Base-by-base conservation (phyloP, 805 yeast species). In the Candida corydali region DNA sequence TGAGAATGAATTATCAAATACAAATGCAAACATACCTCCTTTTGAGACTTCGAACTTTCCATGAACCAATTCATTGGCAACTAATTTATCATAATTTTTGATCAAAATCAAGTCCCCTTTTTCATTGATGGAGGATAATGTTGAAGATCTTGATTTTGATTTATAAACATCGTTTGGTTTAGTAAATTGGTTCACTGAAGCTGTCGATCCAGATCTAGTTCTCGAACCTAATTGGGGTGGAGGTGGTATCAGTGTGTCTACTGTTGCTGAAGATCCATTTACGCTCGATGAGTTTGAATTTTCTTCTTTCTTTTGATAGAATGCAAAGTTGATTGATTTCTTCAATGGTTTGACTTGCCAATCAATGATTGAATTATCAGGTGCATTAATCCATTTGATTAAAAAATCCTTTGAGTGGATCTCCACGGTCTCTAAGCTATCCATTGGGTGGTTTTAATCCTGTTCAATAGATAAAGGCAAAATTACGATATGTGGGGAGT, bases 1-100 rank as follows among this genome's bases (percentile, higher is more conserved):
- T 22, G 96, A 82, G 49, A 88, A 86, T 0, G 95, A 83, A 61
- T 91, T 91, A 60, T 91, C 98, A 52, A 91, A 83, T 17, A 93
- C 82, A 55, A 91, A 85, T 0, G 96, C 97, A 59, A 75, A 83
- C 50, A 81, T 73, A 1, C 91, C 91, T 7, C 81, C 84, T 17
- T 70, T 65, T 2, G 57, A 59, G 2, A 81, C 81, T n/a, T 69
- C 67, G 41, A 81, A 67, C 18, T 68, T 61, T 1, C 89, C 95
- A 33, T 76, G 76, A 36, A 75, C 70, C 50, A 78, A 59, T 42
- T 80, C 82, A 43, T 79, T 80, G 1, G 59, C 86, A 57, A 52
- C 49, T 38, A 68, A 52, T 47, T 65, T 65, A 42, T 69, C 69
- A 45, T 89, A 69, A 44, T 79, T 70, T 37, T 81, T 85, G 22